phyloP scores from a whole-genome alignment of 202 grass and related monocot species.

The Setaria italica region DNA sequence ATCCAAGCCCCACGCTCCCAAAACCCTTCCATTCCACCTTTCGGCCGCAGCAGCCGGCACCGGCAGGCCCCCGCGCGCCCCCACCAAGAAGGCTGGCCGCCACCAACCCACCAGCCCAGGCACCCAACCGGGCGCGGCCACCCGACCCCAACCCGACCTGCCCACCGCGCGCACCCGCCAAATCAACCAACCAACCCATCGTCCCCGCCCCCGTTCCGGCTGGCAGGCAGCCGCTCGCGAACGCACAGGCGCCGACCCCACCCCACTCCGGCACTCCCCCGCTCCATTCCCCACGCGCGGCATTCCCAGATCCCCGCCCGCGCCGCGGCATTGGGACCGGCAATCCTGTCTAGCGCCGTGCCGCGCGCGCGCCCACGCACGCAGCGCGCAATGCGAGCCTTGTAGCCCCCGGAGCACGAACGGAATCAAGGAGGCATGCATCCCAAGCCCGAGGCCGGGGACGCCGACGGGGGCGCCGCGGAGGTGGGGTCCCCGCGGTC shows the following conservation, averaged over 20 bases:
- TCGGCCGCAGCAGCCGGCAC: background rate
- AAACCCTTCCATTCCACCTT: conserved; percentile 38
- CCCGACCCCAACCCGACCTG: conserved; percentile 20
- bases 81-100: background rate
- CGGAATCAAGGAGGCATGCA: conserved; percentile 43
- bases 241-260: conserved; percentile 5
- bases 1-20: background rate
- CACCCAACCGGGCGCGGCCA: conserved; percentile 8
- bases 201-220: conserved; percentile 7
- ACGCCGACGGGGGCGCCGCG: conserved; percentile 16
- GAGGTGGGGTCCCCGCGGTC: conserved; percentile 78
- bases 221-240: conserved; percentile 29
- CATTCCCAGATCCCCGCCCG: conserved; percentile 37
- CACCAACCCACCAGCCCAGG: background rate
- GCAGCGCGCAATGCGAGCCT: conserved; percentile 47
- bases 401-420: conserved; percentile 3
- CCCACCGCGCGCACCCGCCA: conserved; percentile 39
- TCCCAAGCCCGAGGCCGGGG: conserved; percentile 45
- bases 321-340: conserved; percentile 34
- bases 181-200: conserved; percentile 39
- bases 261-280: background rate
- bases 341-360: background rate
- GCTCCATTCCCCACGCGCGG: background rate
- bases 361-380: background rate
- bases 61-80: background rate